phyloP scores from a whole-genome alignment of 2,329 filamentous ascomycete genomes.

The Neofusicoccum sp. region DNA sequence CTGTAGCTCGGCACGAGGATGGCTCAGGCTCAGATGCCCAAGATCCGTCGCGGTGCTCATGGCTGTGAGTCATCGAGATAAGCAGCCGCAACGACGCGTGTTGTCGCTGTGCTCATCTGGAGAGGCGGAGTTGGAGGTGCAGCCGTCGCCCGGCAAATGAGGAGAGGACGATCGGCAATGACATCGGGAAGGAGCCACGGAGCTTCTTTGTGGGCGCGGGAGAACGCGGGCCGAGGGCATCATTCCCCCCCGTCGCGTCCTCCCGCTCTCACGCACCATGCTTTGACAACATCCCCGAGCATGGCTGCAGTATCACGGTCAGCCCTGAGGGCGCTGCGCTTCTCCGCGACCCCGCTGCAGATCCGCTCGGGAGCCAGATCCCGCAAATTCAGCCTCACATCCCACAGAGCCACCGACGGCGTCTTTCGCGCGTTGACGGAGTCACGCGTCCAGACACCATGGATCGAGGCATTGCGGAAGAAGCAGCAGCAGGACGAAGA shows the following conservation, averaged over 20 bases:
- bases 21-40: slow-evolving; percentile 34
- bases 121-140: background rate
- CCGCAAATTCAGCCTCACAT: slow-evolving; percentile 13
- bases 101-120: background rate
- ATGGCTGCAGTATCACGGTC: slow-evolving; percentile 9
- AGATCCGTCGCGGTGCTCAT: slow-evolving; percentile 34
- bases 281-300: background rate
- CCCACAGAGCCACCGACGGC: slow-evolving; percentile 48
- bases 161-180: background rate
- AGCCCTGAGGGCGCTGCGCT: background rate
- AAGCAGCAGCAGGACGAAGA: slow-evolving; percentile 43
- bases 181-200: slow-evolving; percentile 1
- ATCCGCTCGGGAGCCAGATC: background rate
- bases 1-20: slow-evolving; percentile 27
- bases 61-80: background rate
- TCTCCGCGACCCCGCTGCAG: background rate
- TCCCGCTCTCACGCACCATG: background rate
- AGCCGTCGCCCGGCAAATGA: background rate
- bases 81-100: background rate
- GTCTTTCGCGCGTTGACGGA: slow-evolving; percentile 60
- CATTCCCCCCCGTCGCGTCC: background rate
- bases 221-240: slow-evolving; percentile 1
- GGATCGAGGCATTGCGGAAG: slow-evolving; percentile 63
- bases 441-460: slow-evolving; percentile 63
- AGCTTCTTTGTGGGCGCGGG: background rate